Percentiles rank a stretch among this genome's conserved stretches.
phyloP scores from a whole-genome alignment of 768 basidiomycete genomes.

The Podaxis carcinomalis region DNA sequence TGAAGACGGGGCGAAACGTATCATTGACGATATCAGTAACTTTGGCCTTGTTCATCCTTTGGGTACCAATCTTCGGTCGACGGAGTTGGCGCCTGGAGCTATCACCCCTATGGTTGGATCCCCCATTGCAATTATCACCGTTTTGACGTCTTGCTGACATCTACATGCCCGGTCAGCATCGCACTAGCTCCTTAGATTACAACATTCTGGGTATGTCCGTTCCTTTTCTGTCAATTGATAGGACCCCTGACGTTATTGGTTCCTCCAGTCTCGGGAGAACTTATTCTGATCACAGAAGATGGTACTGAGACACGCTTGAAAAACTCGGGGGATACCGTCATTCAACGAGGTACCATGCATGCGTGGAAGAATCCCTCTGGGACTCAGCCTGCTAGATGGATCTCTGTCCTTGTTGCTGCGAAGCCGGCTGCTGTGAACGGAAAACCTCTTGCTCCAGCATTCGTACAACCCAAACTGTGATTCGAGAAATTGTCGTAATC shows the following conservation, averaged over 20 bases:
- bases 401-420: slow-evolving; percentile 49
- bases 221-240: background rate
- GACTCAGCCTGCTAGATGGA: slow-evolving; percentile 44
- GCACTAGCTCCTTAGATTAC: slow-evolving; percentile 57
- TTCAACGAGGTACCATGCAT: slow-evolving; percentile 57
- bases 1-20: slow-evolving; percentile 45
- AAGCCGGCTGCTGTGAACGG: slow-evolving; percentile 48
- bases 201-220: slow-evolving; percentile 47
- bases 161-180: slow-evolving; percentile 24
- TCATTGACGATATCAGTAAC: slow-evolving; percentile 32
- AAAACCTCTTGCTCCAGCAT: slow-evolving; percentile 30
- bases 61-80: slow-evolving; percentile 47
- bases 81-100: slow-evolving; percentile 51
- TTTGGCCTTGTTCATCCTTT: slow-evolving; percentile 38
- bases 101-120: slow-evolving; percentile 43
- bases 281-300: slow-evolving; percentile 53
- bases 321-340: slow-evolving; percentile 51
- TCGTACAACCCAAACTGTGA: slow-evolving; percentile 13
- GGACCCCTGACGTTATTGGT: slow-evolving; percentile 7
- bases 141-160: background rate
- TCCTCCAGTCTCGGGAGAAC: slow-evolving; percentile 45
- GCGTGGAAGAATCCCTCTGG: slow-evolving; percentile 57
- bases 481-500: background rate
- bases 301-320: slow-evolving; percentile 48
- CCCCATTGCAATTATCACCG: background rate